Conservation (phyloP, 2,329 filamentous ascomycete genomes). For the Pyrenophora teres region DNA sequence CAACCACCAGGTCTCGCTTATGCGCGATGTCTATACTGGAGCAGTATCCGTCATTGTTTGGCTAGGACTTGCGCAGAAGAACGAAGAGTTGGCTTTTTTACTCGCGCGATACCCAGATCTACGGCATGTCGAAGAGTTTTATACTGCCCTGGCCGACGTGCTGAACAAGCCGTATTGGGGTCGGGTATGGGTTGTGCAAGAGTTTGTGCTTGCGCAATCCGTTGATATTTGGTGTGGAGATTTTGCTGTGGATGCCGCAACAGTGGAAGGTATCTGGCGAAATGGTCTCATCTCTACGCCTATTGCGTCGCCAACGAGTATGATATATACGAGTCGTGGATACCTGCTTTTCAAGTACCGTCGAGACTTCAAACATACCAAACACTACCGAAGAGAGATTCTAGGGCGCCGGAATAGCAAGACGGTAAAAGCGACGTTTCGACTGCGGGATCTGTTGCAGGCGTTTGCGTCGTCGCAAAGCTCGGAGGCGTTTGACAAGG, state of each 20-base stretch:
- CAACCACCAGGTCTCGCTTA: constrained; percentile 15
- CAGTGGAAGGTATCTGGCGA: constrained; percentile 17
- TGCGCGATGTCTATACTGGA: constrained; percentile 19
- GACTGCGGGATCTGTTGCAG: constrained; percentile 17
- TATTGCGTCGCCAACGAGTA: background rate
- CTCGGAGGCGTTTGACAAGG: constrained; percentile 13
- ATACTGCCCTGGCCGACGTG: constrained; percentile 2
- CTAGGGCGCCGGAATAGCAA: constrained; percentile 14
- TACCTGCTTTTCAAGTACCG: constrained; percentile 19
- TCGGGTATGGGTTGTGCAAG: constrained; percentile 20
- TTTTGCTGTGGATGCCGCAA: constrained; percentile 6
- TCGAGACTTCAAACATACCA: constrained; percentile 14
- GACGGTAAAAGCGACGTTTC: constrained; percentile 12
- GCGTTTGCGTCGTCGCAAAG: constrained; percentile 17
- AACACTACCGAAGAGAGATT: constrained; percentile 11
- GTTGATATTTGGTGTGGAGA: constrained; percentile 21
- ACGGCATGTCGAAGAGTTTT: constrained; percentile 11
- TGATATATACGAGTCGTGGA: constrained; percentile 8
- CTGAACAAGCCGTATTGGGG: constrained; percentile 20
- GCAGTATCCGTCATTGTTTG: constrained; percentile 18
- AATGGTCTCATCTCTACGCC: constrained; percentile 3
- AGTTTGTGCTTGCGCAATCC: constrained; percentile 17
- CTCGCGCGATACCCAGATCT: constrained; percentile 13
- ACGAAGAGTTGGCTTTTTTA: constrained; percentile 17
- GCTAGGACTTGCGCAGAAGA: constrained; percentile 12